phyloP scores from a whole-genome alignment of 2,329 filamentous ascomycete species.

The Aureobasidium sp. region DNA sequence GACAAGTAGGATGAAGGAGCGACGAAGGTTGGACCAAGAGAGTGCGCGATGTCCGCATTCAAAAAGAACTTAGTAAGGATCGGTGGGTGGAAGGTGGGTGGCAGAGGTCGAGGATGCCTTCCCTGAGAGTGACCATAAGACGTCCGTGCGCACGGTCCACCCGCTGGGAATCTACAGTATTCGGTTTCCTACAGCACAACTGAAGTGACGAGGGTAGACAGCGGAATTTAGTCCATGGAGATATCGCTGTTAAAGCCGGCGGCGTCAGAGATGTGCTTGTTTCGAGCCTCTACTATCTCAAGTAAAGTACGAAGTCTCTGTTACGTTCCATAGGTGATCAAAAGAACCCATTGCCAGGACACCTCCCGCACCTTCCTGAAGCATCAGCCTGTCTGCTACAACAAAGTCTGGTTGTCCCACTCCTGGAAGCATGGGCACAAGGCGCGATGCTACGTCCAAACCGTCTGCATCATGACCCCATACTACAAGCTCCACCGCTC shows the following conservation, averaged over 20 bases:
- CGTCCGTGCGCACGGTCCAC: not conserved
- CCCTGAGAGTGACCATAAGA: not conserved
- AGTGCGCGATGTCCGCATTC: not conserved
- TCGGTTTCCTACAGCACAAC: not conserved
- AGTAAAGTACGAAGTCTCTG: constrained; percentile 39
- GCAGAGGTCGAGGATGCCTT: not conserved
- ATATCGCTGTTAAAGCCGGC: not conserved
- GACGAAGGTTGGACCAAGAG: constrained; percentile 8
- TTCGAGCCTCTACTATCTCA: constrained; percentile 13
- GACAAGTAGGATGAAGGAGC: constrained; percentile 6
- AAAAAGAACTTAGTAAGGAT: not conserved
- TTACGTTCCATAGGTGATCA: constrained; percentile 47
- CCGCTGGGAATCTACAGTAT: not conserved
- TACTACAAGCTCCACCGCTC: constrained; percentile 48
- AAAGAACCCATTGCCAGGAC: constrained; percentile 50
- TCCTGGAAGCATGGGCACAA: constrained; percentile 51
- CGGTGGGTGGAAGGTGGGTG: not conserved
- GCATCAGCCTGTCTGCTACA: constrained; percentile 39
- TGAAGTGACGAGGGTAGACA: not conserved
- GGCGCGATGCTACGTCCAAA: constrained; percentile 43
- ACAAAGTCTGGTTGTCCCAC: constrained; percentile 54
- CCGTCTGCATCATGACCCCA: constrained; percentile 47
- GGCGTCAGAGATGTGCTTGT: not conserved
- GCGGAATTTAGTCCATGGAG: not conserved
- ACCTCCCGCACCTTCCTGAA: constrained; percentile 47